Evolutionary conservation across 108 stramenopile species (phyloP).

Genomic region (Phaeodactylum tricornutum): DNA sequence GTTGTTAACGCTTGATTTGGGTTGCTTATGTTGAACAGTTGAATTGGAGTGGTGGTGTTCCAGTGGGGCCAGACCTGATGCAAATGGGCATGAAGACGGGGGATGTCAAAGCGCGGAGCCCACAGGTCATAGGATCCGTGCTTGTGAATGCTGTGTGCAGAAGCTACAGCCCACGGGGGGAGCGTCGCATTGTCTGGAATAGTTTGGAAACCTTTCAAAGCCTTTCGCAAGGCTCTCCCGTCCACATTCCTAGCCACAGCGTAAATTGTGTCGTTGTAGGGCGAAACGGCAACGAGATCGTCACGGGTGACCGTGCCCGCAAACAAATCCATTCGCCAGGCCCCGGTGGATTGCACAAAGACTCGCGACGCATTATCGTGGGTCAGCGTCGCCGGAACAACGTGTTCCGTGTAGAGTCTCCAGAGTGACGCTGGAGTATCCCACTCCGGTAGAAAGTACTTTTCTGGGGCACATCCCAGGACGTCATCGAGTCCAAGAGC

Average conservation of each 20-base stretch:
- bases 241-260: constrained; percentile 17
- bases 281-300: constrained; percentile 45
- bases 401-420: constrained; percentile 19
- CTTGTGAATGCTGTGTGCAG: no score
- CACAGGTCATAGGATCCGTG: no score
- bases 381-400: constrained; percentile 13
- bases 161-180: no score
- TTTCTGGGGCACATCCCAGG: constrained; percentile 37
- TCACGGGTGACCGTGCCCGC: constrained; percentile 28
- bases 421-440: constrained; percentile 26
- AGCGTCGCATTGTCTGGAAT: no score
- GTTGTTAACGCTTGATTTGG: no score
- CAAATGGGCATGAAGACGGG: no score
- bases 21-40: no score
- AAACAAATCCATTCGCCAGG: constrained; percentile 38
- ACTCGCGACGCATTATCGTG: constrained; percentile 11
- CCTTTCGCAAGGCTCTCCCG: constrained; percentile 13
- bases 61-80: no score
- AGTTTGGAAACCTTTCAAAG: no score
- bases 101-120: no score
- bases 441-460: constrained; percentile 19
- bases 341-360: constrained; percentile 29
- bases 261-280: constrained; percentile 41
- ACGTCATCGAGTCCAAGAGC: constrained; percentile 26
- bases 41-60: no score